phyloP scores from a whole-genome alignment of 805 yeast species.

The Wickerhamiella occidentalis region DNA sequence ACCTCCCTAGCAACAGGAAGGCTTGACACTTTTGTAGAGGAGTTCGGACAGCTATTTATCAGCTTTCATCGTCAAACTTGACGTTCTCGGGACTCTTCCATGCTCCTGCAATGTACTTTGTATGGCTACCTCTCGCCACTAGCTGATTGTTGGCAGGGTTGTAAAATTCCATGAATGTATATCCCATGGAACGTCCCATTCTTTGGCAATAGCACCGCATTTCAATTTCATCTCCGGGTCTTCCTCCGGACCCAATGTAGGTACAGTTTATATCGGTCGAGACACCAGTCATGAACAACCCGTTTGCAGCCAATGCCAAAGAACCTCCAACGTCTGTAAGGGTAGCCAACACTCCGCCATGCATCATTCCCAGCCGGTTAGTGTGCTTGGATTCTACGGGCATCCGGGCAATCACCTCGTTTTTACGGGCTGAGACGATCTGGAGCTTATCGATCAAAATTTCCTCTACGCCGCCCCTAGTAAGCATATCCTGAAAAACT shows the following conservation, averaged over 20 bases:
- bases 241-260: constrained; percentile 31
- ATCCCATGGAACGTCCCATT: constrained; percentile 33
- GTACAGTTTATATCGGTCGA: constrained; percentile 33
- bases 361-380: constrained; percentile 31
- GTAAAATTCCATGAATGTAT: constrained; percentile 30
- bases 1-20: too few species aligned
- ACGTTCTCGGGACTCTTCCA: constrained; percentile 25
- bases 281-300: constrained; percentile 34
- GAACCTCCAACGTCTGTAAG: constrained; percentile 36
- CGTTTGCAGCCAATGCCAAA: constrained; percentile 32
- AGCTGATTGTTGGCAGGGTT: constrained; percentile 12
- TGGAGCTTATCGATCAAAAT: constrained; percentile 18
- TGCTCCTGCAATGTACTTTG: constrained; percentile 32
- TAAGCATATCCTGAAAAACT: constrained; percentile 22
- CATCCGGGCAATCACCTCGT: constrained; percentile 27
- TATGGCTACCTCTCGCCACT: constrained; percentile 34
- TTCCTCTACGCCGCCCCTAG: constrained; percentile 20
- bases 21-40: too few species aligned
- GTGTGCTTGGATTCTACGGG: constrained; percentile 28
- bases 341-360: constrained; percentile 34
- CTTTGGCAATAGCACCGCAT: constrained; percentile 26
- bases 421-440: constrained; percentile 25
- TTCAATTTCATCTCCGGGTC: constrained; percentile 20
- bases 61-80: constrained; percentile 9
- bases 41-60: too few species aligned